Percentiles rank a stretch among this genome's conserved stretches.
Conservation (phyloP, 805 yeast species). For the Wickerhamia fluorescens region DNA sequence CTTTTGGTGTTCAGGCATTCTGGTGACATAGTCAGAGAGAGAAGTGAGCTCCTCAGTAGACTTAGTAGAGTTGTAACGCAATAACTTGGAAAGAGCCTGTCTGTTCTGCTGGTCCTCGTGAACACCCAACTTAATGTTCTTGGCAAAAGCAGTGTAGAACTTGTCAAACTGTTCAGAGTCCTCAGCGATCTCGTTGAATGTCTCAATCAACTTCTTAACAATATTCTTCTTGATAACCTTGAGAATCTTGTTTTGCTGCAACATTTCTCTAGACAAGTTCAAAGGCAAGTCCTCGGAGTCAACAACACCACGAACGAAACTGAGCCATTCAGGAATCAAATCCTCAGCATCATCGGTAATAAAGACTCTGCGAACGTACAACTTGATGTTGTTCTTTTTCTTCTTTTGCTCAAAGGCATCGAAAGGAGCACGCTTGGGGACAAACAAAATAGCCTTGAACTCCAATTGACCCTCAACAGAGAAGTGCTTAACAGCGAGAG, state of each 20-base stretch:
- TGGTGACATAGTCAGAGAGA: conserved; percentile 92
- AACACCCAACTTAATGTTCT: conserved; percentile 97
- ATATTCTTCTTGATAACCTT: conserved; percentile 99
- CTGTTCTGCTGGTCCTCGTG: conserved; percentile 99
- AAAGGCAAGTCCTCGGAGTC: conserved; percentile 99
- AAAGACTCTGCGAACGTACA: conserved; percentile 98
- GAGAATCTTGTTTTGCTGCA: conserved; percentile 99
- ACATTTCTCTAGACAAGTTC: conserved; percentile 99
- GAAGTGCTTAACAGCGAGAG: conserved; percentile 98
- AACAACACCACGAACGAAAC: conserved; percentile 97
- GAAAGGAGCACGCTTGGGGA: conserved; percentile 99
- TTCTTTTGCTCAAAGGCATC: conserved; percentile 97
- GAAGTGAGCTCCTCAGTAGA: conserved; percentile 92
- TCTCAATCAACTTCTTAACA: conserved; percentile 96
- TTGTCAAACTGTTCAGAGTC: conserved; percentile 97
- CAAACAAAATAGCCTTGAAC: conserved; percentile 94
- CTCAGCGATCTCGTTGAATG: conserved; percentile 99
- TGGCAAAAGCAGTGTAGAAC: conserved; percentile 95
- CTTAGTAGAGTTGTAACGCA: conserved; percentile 96
- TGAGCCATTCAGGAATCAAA: conserved; percentile 97
- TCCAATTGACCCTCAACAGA: conserved; percentile 99
- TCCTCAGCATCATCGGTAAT: conserved; percentile 99
- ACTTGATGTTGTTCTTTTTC: conserved; percentile 98
- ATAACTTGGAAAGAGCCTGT: conserved; percentile 86
- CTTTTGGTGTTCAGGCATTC: conserved; percentile 99